Conservation (phyloP, 2,329 filamentous ascomycete species). For the Pseudogymnoascus sp. region DNA sequence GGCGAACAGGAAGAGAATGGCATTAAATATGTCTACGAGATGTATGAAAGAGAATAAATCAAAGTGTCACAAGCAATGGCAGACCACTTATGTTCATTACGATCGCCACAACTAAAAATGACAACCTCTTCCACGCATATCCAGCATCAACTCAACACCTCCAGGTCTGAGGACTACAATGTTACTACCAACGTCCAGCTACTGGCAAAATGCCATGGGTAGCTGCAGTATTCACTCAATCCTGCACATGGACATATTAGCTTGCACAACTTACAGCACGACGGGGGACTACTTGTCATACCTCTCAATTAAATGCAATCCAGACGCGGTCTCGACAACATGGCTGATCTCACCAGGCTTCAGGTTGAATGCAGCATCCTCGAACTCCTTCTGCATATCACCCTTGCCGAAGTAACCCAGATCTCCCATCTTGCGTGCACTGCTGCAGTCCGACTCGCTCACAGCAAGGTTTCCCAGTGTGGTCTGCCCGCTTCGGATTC, state of each 20-base stretch:
- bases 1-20: constrained; percentile 54
- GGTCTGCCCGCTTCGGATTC: constrained; percentile 62
- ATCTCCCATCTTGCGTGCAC: constrained; percentile 86
- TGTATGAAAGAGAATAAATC: constrained; percentile 52
- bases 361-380: constrained; percentile 88
- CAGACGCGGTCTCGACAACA: constrained; percentile 86
- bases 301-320: constrained; percentile 93
- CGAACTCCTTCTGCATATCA: constrained; percentile 98
- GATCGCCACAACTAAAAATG: not conserved
- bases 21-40: constrained; percentile 61
- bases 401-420: constrained; percentile 89
- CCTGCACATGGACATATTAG: not conserved
- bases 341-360: constrained; percentile 78
- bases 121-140: not conserved
- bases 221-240: constrained; percentile 3
- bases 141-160: not conserved
- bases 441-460: constrained; percentile 91
- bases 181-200: not conserved
- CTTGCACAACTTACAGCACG: not conserved
- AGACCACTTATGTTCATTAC: constrained; percentile 4
- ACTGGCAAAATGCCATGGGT: not conserved
- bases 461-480: constrained; percentile 75
- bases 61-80: not conserved
- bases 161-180: not conserved
- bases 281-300: constrained; percentile 30